Evolutionary conservation across 352 stramenopile genomes (phyloP).

Genomic region (Globisporangium emineosum): DNA sequence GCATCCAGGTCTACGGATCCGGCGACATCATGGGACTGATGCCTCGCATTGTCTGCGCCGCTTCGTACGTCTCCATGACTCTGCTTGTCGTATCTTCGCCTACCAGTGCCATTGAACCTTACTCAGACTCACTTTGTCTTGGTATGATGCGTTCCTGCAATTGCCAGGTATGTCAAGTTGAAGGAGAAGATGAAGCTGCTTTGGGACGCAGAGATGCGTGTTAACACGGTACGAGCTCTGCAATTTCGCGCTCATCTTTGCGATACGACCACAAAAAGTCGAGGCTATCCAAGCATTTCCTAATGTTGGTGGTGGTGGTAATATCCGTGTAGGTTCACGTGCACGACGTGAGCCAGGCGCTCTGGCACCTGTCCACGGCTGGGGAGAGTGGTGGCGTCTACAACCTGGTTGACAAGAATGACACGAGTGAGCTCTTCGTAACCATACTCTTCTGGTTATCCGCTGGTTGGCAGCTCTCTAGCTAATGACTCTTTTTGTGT

Average conservation of each 20-base stretch:
- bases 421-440: conserved; percentile 60
- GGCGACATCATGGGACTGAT: conserved; percentile 80
- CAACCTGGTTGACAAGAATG: conserved; percentile 85
- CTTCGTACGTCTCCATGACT: conserved; percentile 47
- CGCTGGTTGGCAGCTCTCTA: background rate
- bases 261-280: background rate
- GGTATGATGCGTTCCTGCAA: too few species aligned
- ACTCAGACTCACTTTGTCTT: too few species aligned
- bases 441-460: background rate
- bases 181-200: conserved; percentile 88
- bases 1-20: conserved; percentile 68
- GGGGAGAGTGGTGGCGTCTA: conserved; percentile 62
- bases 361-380: conserved; percentile 70
- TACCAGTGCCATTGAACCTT: too few species aligned
- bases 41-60: conserved; percentile 81
- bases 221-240: conserved; percentile 66
- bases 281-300: background rate
- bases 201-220: conserved; percentile 83
- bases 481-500: background rate
- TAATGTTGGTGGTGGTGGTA: background rate
- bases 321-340: conserved; percentile 59
- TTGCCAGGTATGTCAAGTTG: conserved; percentile 75
- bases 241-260: background rate
- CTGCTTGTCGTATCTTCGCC: background rate
- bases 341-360: conserved; percentile 65